Percentiles rank a stretch among this genome's conserved stretches.
phyloP scores from a whole-genome alignment of 805 yeast genomes.

The Candida fluviatilis region DNA sequence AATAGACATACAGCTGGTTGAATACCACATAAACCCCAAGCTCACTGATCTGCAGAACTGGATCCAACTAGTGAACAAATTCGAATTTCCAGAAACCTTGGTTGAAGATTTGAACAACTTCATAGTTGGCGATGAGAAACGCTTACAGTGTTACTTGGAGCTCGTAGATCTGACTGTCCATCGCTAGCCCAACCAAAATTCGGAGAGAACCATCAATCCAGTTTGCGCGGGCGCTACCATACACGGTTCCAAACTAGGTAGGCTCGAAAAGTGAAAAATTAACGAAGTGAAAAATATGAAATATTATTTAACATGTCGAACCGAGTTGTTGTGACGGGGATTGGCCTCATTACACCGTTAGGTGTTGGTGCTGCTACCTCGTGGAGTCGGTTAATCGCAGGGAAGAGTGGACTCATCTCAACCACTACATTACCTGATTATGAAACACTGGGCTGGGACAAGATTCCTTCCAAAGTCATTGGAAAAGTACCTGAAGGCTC shows the following conservation, averaged over 20 bases:
- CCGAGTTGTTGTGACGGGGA: constrained; percentile 88
- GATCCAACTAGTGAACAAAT: constrained; percentile 22
- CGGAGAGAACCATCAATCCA: no score
- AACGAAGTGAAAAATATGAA: no score
- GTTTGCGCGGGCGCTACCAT: neutral
- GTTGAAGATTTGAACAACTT: constrained; percentile 29
- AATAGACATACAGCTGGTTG: neutral
- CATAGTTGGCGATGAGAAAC: constrained; percentile 37
- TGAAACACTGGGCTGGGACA: constrained; percentile 42
- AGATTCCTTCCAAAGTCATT: constrained; percentile 68
- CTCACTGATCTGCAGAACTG: constrained; percentile 22
- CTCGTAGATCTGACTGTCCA: neutral
- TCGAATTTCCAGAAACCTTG: constrained; percentile 15
- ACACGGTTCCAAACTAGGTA: no score
- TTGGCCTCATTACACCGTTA: constrained; percentile 82
- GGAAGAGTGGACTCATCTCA: constrained; percentile 57
- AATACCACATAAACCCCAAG: neutral
- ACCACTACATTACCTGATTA: constrained; percentile 40
- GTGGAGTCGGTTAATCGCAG: constrained; percentile 52
- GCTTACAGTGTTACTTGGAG: constrained; percentile 24
- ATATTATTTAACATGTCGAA: no score
- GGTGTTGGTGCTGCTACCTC: constrained; percentile 60
- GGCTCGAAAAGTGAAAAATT: no score
- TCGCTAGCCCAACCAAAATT: no score
- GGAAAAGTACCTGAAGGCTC: constrained; percentile 65